These are phyloP conservation scores for Malassezia dermatis DNA, from an alignment of 1,284 basidiomycete genomes.

Conservation along the genomic window DNA sequence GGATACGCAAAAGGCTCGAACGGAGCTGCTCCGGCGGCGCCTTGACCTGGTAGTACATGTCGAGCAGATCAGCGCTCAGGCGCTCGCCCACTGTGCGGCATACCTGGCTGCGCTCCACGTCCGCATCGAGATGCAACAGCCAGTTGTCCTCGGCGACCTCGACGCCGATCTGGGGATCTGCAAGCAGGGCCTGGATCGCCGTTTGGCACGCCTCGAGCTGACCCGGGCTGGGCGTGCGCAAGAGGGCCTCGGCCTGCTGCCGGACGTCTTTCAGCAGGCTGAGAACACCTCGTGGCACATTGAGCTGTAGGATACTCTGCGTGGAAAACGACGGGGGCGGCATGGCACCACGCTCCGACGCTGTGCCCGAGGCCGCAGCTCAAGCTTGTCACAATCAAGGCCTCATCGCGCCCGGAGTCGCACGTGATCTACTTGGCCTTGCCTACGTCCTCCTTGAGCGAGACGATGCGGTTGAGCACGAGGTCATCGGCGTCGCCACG, in stretches of 20 bases:
- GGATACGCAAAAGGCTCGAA: slow-evolving; percentile 1
- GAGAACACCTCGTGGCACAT: slow-evolving; percentile 6
- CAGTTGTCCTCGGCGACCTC: neutral
- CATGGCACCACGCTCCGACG: slow-evolving; percentile 6
- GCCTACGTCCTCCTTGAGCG: slow-evolving; percentile 88
- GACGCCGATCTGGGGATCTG: neutral
- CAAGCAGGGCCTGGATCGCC: slow-evolving; percentile 5
- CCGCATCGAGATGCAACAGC: neutral
- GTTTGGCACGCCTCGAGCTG: neutral
- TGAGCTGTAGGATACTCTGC: neutral
- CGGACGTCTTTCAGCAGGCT: slow-evolving; percentile 4
- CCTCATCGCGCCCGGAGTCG: neutral
- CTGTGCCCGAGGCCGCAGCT: neutral
- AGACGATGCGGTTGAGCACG: slow-evolving; percentile 85
- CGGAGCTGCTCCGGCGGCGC: neutral
- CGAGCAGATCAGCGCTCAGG: slow-evolving; percentile 2
- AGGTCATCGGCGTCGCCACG: slow-evolving; percentile 61
- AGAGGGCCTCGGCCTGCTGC: neutral
- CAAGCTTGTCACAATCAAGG: neutral
- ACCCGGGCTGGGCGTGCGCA: neutral
- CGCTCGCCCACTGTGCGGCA: slow-evolving; percentile 4
- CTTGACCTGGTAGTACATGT: neutral
- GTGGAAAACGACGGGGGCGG: slow-evolving; percentile 16
- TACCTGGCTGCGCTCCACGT: neutral
- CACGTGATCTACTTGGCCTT: slow-evolving; percentile 51